A percentile compares a stretch with the other conserved stretches of the same genome.
These are phyloP conservation scores for Cyclanthera cordifolia DNA, from an alignment of 306 rosid species.

Conservation along the genomic window DNA sequence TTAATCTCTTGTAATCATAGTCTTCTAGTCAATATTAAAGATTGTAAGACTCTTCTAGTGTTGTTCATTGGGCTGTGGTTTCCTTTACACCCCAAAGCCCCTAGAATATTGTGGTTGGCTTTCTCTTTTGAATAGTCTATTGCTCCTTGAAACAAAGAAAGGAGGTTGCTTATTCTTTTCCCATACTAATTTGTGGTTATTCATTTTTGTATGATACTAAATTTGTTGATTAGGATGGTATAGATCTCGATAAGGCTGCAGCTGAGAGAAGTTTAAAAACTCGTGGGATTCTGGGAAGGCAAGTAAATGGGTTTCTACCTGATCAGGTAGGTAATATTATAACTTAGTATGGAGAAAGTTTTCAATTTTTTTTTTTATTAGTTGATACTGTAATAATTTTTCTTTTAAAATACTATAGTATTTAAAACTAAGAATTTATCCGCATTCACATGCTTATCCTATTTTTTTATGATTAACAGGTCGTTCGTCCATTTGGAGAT, in stretches of 20 bases:
- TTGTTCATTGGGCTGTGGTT: background rate
- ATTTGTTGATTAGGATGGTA: constrained; percentile 48
- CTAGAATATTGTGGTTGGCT: background rate
- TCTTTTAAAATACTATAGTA: background rate
- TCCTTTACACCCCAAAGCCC: background rate
- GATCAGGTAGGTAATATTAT: constrained; percentile 52
- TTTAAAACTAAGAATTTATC: background rate
- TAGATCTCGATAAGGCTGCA: constrained; percentile 65
- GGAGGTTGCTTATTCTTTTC: background rate
- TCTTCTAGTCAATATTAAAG: no score
- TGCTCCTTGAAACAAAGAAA: background rate
- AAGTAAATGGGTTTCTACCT: constrained; percentile 60
- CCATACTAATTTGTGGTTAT: constrained; percentile 1
- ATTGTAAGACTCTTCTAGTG: background rate
- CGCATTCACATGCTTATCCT: constrained; percentile 2
- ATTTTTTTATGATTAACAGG: constrained; percentile 34
- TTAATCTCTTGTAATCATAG: no score
- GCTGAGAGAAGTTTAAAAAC: constrained; percentile 73
- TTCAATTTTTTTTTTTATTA: background rate
- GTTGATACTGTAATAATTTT: background rate
- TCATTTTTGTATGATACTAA: background rate
- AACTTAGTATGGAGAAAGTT: constrained; percentile 3
- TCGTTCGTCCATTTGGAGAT: constrained; percentile 49
- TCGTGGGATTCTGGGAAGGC: constrained; percentile 70
- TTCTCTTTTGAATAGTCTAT: background rate